A percentile compares a stretch with the other conserved stretches of the same genome.
phyloP scores from a whole-genome alignment of 1,139 yeast species.

The Pichia cactophila region DNA sequence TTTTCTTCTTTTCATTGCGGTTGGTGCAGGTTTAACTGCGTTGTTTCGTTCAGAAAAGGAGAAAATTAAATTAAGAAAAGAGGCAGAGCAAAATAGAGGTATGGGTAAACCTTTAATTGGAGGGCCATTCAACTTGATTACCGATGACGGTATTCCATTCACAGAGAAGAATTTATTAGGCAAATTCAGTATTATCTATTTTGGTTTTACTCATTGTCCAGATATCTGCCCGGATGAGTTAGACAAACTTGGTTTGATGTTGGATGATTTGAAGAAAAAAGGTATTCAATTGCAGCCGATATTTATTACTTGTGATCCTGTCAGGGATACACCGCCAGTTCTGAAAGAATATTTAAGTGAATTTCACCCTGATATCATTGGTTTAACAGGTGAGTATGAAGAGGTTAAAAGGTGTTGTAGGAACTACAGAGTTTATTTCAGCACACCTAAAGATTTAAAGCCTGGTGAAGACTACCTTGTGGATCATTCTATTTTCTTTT shows the following conservation, averaged over 20 bases:
- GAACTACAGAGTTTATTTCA: slow-evolving; percentile 84
- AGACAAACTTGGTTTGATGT: slow-evolving; percentile 78
- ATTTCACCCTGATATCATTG: slow-evolving; percentile 82
- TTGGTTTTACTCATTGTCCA: slow-evolving; percentile 96
- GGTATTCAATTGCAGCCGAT: slow-evolving; percentile 67
- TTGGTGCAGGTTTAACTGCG: slow-evolving; percentile 65
- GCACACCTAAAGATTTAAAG: slow-evolving; percentile 88
- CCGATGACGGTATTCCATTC: slow-evolving; percentile 62
- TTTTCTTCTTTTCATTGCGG: slow-evolving; percentile 51
- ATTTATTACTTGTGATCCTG: slow-evolving; percentile 94
- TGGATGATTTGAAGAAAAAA: slow-evolving; percentile 55
- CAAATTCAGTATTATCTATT: slow-evolving; percentile 72
- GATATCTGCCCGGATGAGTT: slow-evolving; percentile 97
- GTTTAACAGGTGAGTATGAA: slow-evolving; percentile 86
- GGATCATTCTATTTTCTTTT: slow-evolving; percentile 93
- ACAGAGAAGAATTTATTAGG: slow-evolving; percentile 73
- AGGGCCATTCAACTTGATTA: slow-evolving; percentile 72
- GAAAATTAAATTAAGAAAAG: slow-evolving; percentile 62
- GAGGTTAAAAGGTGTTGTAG: slow-evolving; percentile 79
- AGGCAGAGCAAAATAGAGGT: slow-evolving; percentile 79
- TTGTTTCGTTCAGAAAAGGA: slow-evolving; percentile 69
- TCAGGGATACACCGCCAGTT: slow-evolving; percentile 82
- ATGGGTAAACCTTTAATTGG: slow-evolving; percentile 91
- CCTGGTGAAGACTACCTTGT: slow-evolving; percentile 96
- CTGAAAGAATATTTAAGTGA: slow-evolving; percentile 71